Evolutionary conservation across 768 basidiomycete genomes (phyloP).

Genomic region (Candolleomyces aberdarensis): DNA sequence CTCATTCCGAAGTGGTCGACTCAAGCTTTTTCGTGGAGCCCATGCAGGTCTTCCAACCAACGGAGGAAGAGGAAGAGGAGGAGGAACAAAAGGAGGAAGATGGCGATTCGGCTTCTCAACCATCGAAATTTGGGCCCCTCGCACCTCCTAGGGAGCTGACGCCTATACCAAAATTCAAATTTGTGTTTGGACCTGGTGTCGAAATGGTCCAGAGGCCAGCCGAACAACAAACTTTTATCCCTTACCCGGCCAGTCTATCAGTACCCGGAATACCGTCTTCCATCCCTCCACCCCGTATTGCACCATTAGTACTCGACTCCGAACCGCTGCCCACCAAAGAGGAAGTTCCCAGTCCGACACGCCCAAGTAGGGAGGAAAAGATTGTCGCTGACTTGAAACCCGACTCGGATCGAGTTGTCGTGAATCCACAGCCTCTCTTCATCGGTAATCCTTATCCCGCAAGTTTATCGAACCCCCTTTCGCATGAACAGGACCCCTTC

Average conservation of each 20-base stretch:
- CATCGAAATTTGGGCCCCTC: neutral
- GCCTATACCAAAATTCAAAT: neutral
- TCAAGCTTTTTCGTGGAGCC: no score
- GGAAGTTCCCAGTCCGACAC: neutral
- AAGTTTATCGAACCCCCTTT: no score
- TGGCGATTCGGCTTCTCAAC: neutral
- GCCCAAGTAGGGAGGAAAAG: neutral
- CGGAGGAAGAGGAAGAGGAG: neutral
- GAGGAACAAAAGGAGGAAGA: neutral
- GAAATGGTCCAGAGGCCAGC: slow-evolving; percentile 15
- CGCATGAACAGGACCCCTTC: no score
- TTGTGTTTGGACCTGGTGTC: neutral
- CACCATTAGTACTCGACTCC: slow-evolving; percentile 17
- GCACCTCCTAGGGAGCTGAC: neutral
- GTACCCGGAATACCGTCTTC: slow-evolving; percentile 28
- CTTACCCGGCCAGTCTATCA: slow-evolving; percentile 48
- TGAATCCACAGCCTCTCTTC: no score
- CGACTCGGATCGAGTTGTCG: neutral
- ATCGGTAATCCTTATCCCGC: no score
- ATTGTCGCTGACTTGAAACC: neutral
- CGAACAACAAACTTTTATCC: slow-evolving; percentile 30
- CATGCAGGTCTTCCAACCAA: neutral
- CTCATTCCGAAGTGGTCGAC: no score
- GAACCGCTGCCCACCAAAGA: slow-evolving; percentile 16
- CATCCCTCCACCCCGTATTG: slow-evolving; percentile 30